Evolutionary conservation across 495 filamentous ascomycete genomes (phyloP).

Genomic region (Hypoxylon fuscum): DNA sequence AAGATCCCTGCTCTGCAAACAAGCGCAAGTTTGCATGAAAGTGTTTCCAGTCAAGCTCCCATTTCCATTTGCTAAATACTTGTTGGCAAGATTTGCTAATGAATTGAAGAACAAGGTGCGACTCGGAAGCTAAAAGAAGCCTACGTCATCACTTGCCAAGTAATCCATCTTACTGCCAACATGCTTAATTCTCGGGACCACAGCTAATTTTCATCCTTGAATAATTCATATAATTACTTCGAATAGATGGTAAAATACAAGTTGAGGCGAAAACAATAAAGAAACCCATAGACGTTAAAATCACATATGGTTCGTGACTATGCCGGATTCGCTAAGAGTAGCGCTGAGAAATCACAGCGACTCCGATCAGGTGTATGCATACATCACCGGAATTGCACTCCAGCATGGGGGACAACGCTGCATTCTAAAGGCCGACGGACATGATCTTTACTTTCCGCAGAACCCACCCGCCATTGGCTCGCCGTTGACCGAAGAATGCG

Average conservation of each 20-base stretch:
- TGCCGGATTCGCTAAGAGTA: slow-evolving; percentile 53
- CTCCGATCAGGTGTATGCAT: slow-evolving; percentile 47
- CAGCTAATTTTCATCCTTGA: no score
- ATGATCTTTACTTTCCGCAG: slow-evolving; percentile 49
- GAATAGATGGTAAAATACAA: no score
- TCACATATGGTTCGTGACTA: slow-evolving; percentile 19
- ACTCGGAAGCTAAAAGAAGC: slow-evolving; percentile 2
- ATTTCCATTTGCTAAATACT: neutral
- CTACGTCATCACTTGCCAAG: neutral
- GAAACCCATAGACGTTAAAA: neutral
- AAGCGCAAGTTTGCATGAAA: neutral
- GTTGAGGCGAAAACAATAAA: neutral
- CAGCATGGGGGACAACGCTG: slow-evolving; percentile 47
- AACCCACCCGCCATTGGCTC: slow-evolving; percentile 50
- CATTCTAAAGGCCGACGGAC: slow-evolving; percentile 47
- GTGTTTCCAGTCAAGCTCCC: neutral
- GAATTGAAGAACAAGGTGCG: slow-evolving; percentile 1
- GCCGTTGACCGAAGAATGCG: slow-evolving; percentile 67
- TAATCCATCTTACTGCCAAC: neutral
- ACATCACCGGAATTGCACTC: slow-evolving; percentile 56
- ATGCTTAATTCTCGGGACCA: no score
- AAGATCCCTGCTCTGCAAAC: neutral
- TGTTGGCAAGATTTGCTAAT: neutral
- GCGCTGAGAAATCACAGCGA: slow-evolving; percentile 50
- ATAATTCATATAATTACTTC: no score